A percentile compares a stretch with the other conserved stretches of the same genome.
phyloP scores from a whole-genome alignment of 805 yeast genomes.

The Lipomyces mesembrius region DNA sequence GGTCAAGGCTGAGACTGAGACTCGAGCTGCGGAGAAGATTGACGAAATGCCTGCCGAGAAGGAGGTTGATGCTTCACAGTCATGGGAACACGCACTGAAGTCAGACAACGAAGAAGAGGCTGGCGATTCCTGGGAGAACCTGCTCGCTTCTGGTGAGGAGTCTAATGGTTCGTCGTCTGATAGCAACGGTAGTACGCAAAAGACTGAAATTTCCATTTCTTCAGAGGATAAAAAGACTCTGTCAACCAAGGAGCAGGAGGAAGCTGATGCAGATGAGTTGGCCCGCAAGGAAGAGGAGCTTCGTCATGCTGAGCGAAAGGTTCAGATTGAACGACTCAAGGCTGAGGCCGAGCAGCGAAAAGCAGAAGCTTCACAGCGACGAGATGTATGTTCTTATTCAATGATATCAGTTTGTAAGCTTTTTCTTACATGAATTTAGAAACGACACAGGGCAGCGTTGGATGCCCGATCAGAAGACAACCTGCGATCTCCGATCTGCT shows the following conservation, averaged over 20 bases:
- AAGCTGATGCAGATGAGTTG: conserved; percentile 44
- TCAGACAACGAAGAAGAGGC: conserved; percentile 28
- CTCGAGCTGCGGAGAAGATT: conserved; percentile 39
- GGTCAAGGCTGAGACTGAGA: conserved; percentile 38
- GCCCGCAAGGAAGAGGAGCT: conserved; percentile 43
- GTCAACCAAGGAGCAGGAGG: conserved; percentile 40
- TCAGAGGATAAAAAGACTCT: conserved; percentile 40
- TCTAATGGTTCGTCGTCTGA: conserved; percentile 35
- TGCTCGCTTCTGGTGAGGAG: conserved; percentile 42
- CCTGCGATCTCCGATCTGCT: conserved; percentile 97
- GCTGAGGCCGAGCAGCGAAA: conserved; percentile 46
- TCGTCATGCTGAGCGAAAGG: conserved; percentile 19
- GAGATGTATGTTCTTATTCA: conserved; percentile 33
- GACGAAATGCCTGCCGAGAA: conserved; percentile 41
- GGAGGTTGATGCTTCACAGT: conserved; percentile 52
- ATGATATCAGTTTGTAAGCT: neutral
- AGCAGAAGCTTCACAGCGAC: conserved; percentile 47
- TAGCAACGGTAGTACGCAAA: conserved; percentile 40
- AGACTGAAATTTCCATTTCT: conserved; percentile 42
- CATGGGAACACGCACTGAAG: conserved; percentile 45
- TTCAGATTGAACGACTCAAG: conserved; percentile 27
- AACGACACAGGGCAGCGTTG: conserved; percentile 47
- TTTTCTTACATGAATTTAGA: conserved; percentile 17
- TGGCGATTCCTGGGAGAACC: conserved; percentile 38
- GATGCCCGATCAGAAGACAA: conserved; percentile 53